Evolutionary conservation across 768 basidiomycete species (phyloP), one percentile per base, ranked within the genome.

Genomic region (Tephrocybe sp.): DNA sequence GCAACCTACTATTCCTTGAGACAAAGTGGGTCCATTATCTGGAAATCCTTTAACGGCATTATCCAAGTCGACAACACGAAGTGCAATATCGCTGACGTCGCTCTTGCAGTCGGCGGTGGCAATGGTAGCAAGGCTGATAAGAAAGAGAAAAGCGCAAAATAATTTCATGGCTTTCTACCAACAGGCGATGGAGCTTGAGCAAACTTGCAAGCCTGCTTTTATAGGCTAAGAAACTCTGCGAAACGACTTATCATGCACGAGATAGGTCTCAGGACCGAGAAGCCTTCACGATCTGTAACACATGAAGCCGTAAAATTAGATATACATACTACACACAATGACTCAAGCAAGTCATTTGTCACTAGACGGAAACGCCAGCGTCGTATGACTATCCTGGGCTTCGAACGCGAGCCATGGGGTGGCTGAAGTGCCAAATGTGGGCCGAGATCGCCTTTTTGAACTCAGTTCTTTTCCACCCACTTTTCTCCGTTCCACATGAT

Each of bases 391-490:
- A 4, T 26, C 12, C 10, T n/a, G n/a, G 12, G 40, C 22, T 23
- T 26, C 40, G 19, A 23, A 9, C 17, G 20, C 20, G 22, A 23
- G 20, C 20, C n/a, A 10, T 41, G 33, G 22, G 12, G 20, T 13
- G 39, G 7, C 17, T 9, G 13, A 12, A 17, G 13, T 16, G 13
- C 14, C 35, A 17, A 16, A 14, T 14, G 9, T 19, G 23, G 4
- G n/a, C 4, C 19, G 20, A 38, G 19, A 33, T 13, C 33, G 13
- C 5, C 12, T 35, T 6, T 13, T 6, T 16, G 19, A 58, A 51
- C 66, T 33, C 62, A 62, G 16, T 64, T 62, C 41, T 66, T 66
- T 48, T 73, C 73, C 6, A 73, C 61, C 72, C 74, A 76, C 26
- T 65, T 57, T 22, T 70, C 71, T 31, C 64, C 68, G 33, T 68